A percentile compares a stretch with the other conserved stretches of the same genome.
These are phyloP conservation scores for Alternaria burnsii DNA, from an alignment of 2,329 filamentous ascomycete species.

Conservation along the genomic window DNA sequence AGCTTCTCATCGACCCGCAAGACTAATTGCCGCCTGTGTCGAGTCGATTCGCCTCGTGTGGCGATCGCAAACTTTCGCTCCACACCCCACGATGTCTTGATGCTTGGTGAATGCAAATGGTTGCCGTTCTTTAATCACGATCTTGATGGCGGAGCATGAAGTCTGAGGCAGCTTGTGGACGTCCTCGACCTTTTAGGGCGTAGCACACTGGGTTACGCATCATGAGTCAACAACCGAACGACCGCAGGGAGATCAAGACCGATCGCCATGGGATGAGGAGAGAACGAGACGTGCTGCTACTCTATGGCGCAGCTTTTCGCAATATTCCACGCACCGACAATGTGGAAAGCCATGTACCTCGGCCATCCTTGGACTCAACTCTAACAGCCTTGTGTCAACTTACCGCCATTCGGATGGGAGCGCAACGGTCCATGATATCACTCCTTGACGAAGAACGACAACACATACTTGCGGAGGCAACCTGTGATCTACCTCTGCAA, in stretches of 20 bases:
- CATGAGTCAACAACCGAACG: constrained; percentile 11
- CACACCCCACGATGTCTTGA: constrained; percentile 6
- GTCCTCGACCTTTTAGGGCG: background rate
- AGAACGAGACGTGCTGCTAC: constrained; percentile 37
- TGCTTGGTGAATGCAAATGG: background rate
- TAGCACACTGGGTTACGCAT: background rate
- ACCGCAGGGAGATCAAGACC: constrained; percentile 5
- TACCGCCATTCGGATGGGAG: constrained; percentile 45
- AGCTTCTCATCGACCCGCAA: constrained; percentile 2
- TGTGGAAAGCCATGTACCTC: constrained; percentile 26
- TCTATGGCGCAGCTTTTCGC: constrained; percentile 38
- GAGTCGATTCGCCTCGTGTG: constrained; percentile 10
- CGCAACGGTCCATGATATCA: constrained; percentile 46
- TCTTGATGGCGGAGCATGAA: background rate
- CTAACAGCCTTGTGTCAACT: constrained; percentile 49
- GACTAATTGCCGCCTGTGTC: constrained; percentile 1
- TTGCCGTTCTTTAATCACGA: background rate
- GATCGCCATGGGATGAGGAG: constrained; percentile 29
- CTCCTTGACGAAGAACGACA: constrained; percentile 47
- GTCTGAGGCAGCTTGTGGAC: background rate
- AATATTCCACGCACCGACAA: constrained; percentile 31
- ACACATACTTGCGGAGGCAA: constrained; percentile 52
- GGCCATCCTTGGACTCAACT: constrained; percentile 37
- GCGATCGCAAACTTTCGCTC: constrained; percentile 19
- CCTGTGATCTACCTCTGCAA: constrained; percentile 38